Percentiles rank a stretch among this genome's conserved stretches.
phyloP scores from a whole-genome alignment of 306 rosid genomes.

The Inga leiocalycina region DNA sequence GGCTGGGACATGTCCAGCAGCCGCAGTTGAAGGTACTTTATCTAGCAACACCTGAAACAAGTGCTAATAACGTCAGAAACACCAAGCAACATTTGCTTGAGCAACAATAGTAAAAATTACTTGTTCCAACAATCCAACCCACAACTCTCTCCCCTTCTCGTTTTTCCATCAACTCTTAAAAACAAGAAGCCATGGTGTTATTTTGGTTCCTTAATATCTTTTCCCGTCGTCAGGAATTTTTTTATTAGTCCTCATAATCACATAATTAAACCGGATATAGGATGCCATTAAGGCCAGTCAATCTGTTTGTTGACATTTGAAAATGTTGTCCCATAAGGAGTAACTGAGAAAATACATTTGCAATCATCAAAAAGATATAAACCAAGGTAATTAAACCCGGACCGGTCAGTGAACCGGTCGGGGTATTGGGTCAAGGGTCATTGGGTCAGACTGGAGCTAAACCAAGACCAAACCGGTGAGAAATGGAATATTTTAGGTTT shows the following conservation, averaged over 20 bases:
- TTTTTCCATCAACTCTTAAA: neutral
- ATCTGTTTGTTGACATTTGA: neutral
- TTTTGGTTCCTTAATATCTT: neutral
- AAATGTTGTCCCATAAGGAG: neutral
- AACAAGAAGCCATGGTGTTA: neutral
- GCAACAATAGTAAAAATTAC: neutral
- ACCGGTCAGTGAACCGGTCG: no score
- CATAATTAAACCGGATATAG: neutral
- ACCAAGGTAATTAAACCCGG: no score
- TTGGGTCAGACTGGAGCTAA: no score
- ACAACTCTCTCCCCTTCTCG: neutral
- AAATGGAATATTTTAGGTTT: no score
- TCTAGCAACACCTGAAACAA: slow-evolving; percentile 65
- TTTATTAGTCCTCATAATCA: neutral
- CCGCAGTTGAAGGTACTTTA: slow-evolving; percentile 49
- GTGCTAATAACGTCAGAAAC: slow-evolving; percentile 25
- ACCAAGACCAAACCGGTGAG: no score
- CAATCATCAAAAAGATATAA: neutral
- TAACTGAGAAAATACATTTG: neutral
- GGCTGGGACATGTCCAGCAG: slow-evolving; percentile 41
- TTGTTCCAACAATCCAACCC: neutral
- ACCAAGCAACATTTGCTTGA: neutral
- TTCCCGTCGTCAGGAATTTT: neutral
- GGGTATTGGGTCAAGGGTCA: no score
- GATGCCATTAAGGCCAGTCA: neutral